These are phyloP conservation scores for Strobilomyces confusus DNA, from an alignment of 768 basidiomycete genomes.

Conservation along the genomic window DNA sequence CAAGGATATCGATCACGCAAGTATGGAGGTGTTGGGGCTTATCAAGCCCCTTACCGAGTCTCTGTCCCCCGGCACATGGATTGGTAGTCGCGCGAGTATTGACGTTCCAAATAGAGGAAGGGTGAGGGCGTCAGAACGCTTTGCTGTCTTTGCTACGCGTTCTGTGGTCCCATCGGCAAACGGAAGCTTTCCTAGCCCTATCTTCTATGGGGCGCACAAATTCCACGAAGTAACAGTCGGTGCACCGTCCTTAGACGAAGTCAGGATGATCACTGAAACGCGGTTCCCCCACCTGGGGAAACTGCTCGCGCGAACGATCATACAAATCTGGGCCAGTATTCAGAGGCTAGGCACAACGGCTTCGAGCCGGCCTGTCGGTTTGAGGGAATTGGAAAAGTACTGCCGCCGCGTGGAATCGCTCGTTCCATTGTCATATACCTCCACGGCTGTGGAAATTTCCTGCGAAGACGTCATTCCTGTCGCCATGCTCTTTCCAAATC, in stretches of 20 bases:
- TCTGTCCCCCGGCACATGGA: slow-evolving; percentile 61
- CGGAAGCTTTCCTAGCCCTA: slow-evolving; percentile 49
- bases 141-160: slow-evolving; percentile 87
- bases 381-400: slow-evolving; percentile 82
- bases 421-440: slow-evolving; percentile 45
- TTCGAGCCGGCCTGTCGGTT: slow-evolving; percentile 58
- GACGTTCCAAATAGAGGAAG: slow-evolving; percentile 71
- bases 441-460: slow-evolving; percentile 37
- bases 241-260: slow-evolving; percentile 61
- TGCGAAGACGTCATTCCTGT: slow-evolving; percentile 32
- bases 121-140: slow-evolving; percentile 73
- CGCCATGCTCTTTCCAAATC: slow-evolving; percentile 58
- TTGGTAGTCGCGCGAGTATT: slow-evolving; percentile 66
- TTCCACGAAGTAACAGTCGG: slow-evolving; percentile 67
- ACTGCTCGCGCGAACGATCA: slow-evolving; percentile 44
- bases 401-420: slow-evolving; percentile 67
- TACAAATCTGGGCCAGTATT: slow-evolving; percentile 67
- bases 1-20: slow-evolving; percentile 88
- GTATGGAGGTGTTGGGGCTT: slow-evolving; percentile 83
- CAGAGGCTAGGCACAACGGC: slow-evolving; percentile 46
- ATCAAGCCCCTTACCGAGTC: slow-evolving; percentile 84
- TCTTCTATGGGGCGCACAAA: slow-evolving; percentile 84
- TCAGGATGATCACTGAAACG: slow-evolving; percentile 62
- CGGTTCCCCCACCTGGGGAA: slow-evolving; percentile 63
- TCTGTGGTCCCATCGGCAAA: slow-evolving; percentile 51